Evolutionary conservation across 768 basidiomycete genomes (phyloP).

Genomic region (Ramaria sp.): DNA sequence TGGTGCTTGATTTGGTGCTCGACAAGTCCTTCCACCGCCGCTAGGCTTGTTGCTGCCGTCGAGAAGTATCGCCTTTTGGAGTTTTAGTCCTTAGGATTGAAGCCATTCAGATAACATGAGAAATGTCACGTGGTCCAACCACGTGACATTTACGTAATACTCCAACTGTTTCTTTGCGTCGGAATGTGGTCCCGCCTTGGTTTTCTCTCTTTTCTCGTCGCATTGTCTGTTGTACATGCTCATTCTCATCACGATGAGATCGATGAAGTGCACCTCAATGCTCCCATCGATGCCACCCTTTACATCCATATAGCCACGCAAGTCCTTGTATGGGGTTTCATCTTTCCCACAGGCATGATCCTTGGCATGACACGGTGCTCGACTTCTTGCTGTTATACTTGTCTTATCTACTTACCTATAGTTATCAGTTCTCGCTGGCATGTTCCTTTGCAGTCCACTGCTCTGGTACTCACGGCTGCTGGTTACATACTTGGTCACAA

Average conservation of each 20-base stretch:
- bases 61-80: no score
- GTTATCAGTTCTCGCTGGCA: constrained; percentile 86
- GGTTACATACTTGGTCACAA: constrained; percentile 79
- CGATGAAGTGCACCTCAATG: constrained; percentile 49
- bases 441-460: constrained; percentile 74
- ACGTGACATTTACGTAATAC: no score
- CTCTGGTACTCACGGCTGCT: constrained; percentile 55
- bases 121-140: no score
- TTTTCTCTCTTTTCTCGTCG: background rate
- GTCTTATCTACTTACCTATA: constrained; percentile 32
- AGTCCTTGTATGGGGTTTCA: constrained; percentile 67
- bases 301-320: constrained; percentile 81
- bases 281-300: constrained; percentile 66
- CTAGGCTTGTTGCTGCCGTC: no score
- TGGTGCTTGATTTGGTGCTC: no score
- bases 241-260: constrained; percentile 57
- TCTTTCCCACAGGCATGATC: constrained; percentile 66
- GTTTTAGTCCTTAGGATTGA: no score
- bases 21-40: no score
- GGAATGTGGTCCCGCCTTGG: background rate
- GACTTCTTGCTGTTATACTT: background rate
- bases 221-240: constrained; percentile 23
- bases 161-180: no score
- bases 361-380: constrained; percentile 26
- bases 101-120: no score